Percentiles rank a stretch among this genome's conserved stretches.
Conservation (phyloP, 495 filamentous ascomycete species). For the Echria macrotheca region DNA sequence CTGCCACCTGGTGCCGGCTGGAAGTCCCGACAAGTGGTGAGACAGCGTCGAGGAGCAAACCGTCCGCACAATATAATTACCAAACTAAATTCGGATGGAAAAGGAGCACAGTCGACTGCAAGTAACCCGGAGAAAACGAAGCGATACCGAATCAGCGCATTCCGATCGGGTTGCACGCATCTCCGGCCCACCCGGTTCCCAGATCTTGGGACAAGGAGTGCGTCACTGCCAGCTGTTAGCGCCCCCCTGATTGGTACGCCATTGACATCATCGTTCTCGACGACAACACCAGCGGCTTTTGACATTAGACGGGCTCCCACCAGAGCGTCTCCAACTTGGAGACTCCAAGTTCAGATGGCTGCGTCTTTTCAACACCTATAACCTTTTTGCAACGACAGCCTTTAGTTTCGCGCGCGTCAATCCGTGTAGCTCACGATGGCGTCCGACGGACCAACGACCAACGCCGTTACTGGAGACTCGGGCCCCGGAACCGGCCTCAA, state of each 20-base stretch:
- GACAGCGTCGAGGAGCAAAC: no score
- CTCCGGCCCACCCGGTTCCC: not conserved
- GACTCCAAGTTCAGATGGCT: not conserved
- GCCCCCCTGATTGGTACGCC: slow-evolving; percentile 17
- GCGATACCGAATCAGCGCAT: no score
- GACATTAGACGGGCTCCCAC: not conserved
- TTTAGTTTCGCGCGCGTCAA: no score
- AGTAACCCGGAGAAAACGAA: no score
- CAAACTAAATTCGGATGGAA: no score
- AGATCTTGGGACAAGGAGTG: not conserved
- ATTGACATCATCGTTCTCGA: slow-evolving; percentile 24
- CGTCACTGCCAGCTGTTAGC: not conserved
- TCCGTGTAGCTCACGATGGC: slow-evolving; percentile 15
- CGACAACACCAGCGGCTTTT: not conserved
- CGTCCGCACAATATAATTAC: no score
- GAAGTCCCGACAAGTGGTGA: no score
- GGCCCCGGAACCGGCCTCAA: slow-evolving; percentile 21
- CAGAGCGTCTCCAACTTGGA: not conserved
- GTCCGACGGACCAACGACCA: not conserved
- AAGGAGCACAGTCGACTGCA: no score
- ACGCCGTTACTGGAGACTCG: slow-evolving; percentile 16
- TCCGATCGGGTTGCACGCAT: no score
- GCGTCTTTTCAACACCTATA: not conserved
- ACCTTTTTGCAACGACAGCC: not conserved
- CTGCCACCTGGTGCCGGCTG: no score